These are phyloP conservation scores for Starmera dryadoides DNA, from an alignment of 805 yeast genomes.

Conservation along the genomic window DNA sequence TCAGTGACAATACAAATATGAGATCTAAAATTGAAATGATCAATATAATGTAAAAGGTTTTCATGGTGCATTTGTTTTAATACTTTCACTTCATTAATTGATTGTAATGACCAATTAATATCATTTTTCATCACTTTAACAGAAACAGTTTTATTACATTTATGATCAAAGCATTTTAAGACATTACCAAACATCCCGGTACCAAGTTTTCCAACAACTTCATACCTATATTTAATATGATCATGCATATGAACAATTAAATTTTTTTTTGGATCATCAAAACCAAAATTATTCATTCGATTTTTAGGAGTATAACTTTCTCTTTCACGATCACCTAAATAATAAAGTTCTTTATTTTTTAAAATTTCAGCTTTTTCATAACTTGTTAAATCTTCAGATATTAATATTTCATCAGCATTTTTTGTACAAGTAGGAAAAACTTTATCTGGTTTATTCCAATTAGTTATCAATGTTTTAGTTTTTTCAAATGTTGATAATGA, in stretches of 20 bases:
- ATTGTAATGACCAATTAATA: conserved; percentile 67
- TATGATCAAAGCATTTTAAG: conserved; percentile 60
- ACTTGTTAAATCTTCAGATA: conserved; percentile 27
- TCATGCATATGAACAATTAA: conserved; percentile 50
- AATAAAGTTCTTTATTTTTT: conserved; percentile 42
- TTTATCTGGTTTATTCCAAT: neutral
- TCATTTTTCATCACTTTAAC: conserved; percentile 72
- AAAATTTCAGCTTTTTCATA: conserved; percentile 58
- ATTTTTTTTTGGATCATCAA: conserved; percentile 64
- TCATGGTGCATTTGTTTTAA: conserved; percentile 36
- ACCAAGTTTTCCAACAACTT: conserved; percentile 54
- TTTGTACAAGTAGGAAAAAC: neutral
- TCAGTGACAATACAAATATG: conserved; percentile 82
- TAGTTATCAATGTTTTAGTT: conserved; percentile 3
- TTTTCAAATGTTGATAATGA: conserved; percentile 6
- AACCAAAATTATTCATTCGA: conserved; percentile 50
- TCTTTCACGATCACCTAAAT: conserved; percentile 30
- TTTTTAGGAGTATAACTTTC: conserved; percentile 17
- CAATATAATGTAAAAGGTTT: conserved; percentile 44
- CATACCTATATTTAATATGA: conserved; percentile 71
- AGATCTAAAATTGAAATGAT: conserved; percentile 72
- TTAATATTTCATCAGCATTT: conserved; percentile 3
- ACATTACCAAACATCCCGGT: conserved; percentile 83
- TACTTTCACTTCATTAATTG: conserved; percentile 68
- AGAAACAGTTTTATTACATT: conserved; percentile 51